phyloP scores from a whole-genome alignment of 2,329 filamentous ascomycete species.

The Microdochium trichocladiopsis region DNA sequence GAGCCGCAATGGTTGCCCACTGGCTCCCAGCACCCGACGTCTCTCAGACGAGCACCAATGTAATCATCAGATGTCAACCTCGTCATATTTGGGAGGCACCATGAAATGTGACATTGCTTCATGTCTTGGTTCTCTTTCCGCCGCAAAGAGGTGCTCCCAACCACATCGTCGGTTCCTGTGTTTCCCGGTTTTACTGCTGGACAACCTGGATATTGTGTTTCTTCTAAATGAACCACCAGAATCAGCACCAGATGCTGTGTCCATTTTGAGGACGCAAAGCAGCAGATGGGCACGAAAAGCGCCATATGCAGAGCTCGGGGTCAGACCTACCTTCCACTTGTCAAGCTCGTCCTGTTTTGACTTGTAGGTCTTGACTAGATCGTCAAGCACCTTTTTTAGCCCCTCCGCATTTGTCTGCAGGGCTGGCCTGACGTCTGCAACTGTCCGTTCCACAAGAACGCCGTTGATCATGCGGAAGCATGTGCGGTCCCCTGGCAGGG shows the following conservation, averaged over 20 bases:
- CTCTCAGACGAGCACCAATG: too few relatives aligned
- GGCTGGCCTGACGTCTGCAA: constrained; percentile 85
- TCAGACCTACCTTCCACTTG: constrained; percentile 78
- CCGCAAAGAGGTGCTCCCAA: background rate
- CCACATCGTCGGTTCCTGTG: background rate
- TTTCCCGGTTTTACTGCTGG: background rate
- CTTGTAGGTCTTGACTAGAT: constrained; percentile 95
- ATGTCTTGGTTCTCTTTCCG: too few relatives aligned
- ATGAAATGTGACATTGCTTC: too few relatives aligned
- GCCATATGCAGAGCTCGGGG: background rate
- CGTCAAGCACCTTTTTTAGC: constrained; percentile 86
- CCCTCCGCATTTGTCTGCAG: constrained; percentile 92
- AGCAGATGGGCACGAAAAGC: background rate
- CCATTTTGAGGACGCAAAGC: too few relatives aligned
- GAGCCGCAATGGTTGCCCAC: too few relatives aligned
- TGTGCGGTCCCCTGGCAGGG: constrained; percentile 78
- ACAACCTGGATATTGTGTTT: constrained; percentile 88
- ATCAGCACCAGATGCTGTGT: background rate
- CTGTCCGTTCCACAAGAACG: constrained; percentile 87
- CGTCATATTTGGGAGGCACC: too few relatives aligned
- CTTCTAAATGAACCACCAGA: constrained; percentile 46
- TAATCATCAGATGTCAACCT: too few relatives aligned
- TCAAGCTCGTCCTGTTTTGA: constrained; percentile 90
- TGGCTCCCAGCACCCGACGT: too few relatives aligned
- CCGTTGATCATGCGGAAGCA: constrained; percentile 99